Base-by-base conservation (phyloP, 148 eudicot species). In the Rhododendron simsii region DNA sequence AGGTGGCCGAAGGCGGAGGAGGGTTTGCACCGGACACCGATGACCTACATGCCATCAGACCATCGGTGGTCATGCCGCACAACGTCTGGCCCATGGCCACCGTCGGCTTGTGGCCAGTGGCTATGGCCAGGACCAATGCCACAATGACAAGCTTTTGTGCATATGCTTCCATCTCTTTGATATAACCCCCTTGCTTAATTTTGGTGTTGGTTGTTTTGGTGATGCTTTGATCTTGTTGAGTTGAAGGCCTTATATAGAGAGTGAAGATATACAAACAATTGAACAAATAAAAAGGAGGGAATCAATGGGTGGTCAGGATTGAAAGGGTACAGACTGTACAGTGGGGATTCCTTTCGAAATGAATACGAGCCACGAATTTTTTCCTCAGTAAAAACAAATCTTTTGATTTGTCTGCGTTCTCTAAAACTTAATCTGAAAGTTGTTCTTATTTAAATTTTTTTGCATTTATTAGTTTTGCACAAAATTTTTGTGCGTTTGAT, bases 21-120 rank as follows among this genome's bases (percentile, higher is more conserved):
- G 95, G 93, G 74, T 85, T 88, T 44, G 73, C 81, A 3, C 65
- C 47, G 6, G 89, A 69, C 80, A 92, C 93, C 0, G 93, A 88
- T 1, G 90, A 78, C 87, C 79, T 86, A 87, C 94, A 93, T 30
- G 87, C 81, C 45, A 69, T 21, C 67, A 93, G 78, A 23, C 87
- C 85, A 39, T 83, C 79, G 4, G 55, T 44, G 37, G 85, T 83
- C 39, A 93, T 87, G 83, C 89, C 91, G 82, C 95, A 93, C 2
- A 90, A 65, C 26, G 80, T 80, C 13, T 88, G 47, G 18, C 90
- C 94, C 8, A 80, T 18, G 20, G 85, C 87, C 63, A 55, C 37
- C 82, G 15, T 74, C 53, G 84, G 80, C 51, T 47, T 84, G 33
- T 30, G 44, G 39, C 35, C 65, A 44, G 69, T 50, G 61, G 84